Conservation (phyloP, 1,284 basidiomycete species). For the Peniophora sp. region DNA sequence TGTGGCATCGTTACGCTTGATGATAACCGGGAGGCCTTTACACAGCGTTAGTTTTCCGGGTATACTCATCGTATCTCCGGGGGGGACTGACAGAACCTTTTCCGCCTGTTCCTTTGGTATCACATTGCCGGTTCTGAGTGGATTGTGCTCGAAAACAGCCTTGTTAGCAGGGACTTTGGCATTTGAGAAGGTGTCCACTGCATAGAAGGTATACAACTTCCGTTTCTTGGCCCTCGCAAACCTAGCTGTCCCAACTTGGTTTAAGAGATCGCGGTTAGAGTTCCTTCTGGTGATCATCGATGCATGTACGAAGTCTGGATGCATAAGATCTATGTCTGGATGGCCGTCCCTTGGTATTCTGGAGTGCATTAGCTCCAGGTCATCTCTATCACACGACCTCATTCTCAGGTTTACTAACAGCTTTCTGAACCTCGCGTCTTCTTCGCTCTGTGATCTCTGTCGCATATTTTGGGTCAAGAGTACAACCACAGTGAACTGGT, state of each 20-base stretch:
- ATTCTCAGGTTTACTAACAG: constrained; percentile 27
- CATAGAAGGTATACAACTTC: constrained; percentile 19
- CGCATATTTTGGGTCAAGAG: constrained; percentile 30
- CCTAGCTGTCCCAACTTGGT: constrained; percentile 15
- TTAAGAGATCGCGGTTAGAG: constrained; percentile 24
- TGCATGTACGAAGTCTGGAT: constrained; percentile 18
- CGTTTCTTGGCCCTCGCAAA: constrained; percentile 24
- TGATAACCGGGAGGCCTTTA: constrained; percentile 31
- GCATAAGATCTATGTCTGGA: constrained; percentile 6
- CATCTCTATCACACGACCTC: constrained; percentile 22
- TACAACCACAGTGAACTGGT: constrained; percentile 25
- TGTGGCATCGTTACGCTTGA: constrained; percentile 27
- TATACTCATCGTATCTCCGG: constrained; percentile 13
- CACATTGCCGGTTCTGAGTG: neutral
- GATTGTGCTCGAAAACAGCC: constrained; percentile 1
- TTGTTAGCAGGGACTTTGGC: neutral
- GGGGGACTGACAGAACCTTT: constrained; percentile 20
- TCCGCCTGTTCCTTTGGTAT: constrained; percentile 11
- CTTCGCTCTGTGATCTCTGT: constrained; percentile 15
- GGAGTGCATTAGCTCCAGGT: constrained; percentile 22
- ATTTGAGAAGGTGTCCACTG: constrained; percentile 14
- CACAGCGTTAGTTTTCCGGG: constrained; percentile 26
- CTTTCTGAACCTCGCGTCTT: constrained; percentile 19
- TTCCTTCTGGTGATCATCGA: constrained; percentile 26
- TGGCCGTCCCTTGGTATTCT: constrained; percentile 7